These are phyloP conservation scores for Beauveria rudraprayagi DNA, from an alignment of 2,329 filamentous ascomycete genomes.

Conservation along the genomic window DNA sequence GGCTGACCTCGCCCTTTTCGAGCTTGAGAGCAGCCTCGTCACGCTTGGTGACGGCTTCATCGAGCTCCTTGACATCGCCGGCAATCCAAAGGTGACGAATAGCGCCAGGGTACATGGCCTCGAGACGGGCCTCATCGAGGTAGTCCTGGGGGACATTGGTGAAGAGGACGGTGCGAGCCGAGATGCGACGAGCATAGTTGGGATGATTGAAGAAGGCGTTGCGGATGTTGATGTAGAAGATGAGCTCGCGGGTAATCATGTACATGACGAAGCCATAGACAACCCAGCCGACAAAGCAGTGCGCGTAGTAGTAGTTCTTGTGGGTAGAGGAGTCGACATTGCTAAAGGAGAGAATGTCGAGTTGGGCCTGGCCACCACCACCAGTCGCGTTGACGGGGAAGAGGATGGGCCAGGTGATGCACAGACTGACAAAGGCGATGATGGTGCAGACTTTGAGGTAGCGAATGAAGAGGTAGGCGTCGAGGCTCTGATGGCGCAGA, in stretches of 20 bases:
- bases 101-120: slow-evolving; percentile 67
- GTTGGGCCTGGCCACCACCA: slow-evolving; percentile 53
- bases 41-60: slow-evolving; percentile 68
- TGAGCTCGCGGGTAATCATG: slow-evolving; percentile 78
- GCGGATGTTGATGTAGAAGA: slow-evolving; percentile 88
- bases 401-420: slow-evolving; percentile 79
- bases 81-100: slow-evolving; percentile 81
- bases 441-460: slow-evolving; percentile 11
- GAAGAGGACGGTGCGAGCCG: slow-evolving; percentile 84
- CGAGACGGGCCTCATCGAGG: slow-evolving; percentile 64
- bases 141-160: slow-evolving; percentile 75
- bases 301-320: slow-evolving; percentile 66
- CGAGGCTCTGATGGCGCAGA: slow-evolving; percentile 79
- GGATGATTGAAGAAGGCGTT: slow-evolving; percentile 88
- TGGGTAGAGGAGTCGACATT: slow-evolving; percentile 42
- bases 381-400: slow-evolving; percentile 81
- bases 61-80: slow-evolving; percentile 64
- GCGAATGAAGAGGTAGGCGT: slow-evolving; percentile 58
- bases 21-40: slow-evolving; percentile 69
- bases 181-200: slow-evolving; percentile 75
- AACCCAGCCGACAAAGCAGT: slow-evolving; percentile 70
- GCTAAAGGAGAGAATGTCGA: slow-evolving; percentile 40
- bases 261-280: slow-evolving; percentile 87
- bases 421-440: slow-evolving; percentile 43
- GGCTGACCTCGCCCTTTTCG: slow-evolving; percentile 72